These are phyloP conservation scores for Pichia kluyveri DNA, from an alignment of 805 yeast species.

Conservation along the genomic window DNA sequence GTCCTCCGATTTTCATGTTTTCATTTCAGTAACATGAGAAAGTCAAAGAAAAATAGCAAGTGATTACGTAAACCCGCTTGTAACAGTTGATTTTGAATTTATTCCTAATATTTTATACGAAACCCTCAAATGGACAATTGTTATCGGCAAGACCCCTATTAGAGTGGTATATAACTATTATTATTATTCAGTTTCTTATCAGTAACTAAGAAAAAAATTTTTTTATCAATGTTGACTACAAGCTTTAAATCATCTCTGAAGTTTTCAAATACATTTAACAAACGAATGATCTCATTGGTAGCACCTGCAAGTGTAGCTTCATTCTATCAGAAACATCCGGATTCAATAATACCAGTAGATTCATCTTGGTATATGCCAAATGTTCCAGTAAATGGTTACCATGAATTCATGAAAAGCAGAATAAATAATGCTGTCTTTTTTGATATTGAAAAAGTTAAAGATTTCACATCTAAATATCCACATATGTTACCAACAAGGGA, in stretches of 20 bases:
- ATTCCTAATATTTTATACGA: too few relatives aligned
- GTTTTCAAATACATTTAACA: neutral
- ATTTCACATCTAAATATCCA: conserved; percentile 57
- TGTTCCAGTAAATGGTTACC: conserved; percentile 45
- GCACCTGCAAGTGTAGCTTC: conserved; percentile 17
- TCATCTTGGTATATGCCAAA: conserved; percentile 93
- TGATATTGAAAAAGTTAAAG: conserved; percentile 66
- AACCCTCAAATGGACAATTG: too few relatives aligned
- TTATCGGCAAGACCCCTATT: too few relatives aligned
- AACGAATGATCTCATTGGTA: conserved; percentile 12
- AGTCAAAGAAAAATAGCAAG: too few relatives aligned
- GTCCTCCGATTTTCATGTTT: too few relatives aligned
- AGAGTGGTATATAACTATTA: too few relatives aligned
- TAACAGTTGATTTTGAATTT: too few relatives aligned
- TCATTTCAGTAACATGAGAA: too few relatives aligned
- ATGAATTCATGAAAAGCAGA: conserved; percentile 52
- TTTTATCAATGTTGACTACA: neutral
- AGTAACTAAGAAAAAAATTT: too few relatives aligned
- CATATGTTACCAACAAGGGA: conserved; percentile 76
- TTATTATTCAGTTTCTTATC: too few relatives aligned
- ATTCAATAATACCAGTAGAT: conserved; percentile 51
- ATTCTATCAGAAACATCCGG: conserved; percentile 9
- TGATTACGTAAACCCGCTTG: too few relatives aligned
- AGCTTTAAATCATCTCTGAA: too few relatives aligned
- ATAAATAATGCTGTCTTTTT: conserved; percentile 58